Conservation (phyloP, 2,329 filamentous ascomycete genomes). For the Fusarium subtropicale region DNA sequence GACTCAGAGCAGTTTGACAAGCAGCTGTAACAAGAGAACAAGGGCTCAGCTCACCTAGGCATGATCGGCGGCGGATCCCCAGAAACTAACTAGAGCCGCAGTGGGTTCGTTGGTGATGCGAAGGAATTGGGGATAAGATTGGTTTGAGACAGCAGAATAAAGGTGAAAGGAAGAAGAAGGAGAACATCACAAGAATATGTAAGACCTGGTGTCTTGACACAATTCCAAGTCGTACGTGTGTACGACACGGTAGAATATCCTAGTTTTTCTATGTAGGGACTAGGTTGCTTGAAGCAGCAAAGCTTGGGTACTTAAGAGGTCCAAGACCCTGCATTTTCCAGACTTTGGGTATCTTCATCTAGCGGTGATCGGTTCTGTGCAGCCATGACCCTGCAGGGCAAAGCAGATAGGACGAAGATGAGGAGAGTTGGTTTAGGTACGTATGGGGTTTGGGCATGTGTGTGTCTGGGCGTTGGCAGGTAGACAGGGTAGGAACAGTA, state of each 20-base stretch:
- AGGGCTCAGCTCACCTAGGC: slow-evolving; percentile 44
- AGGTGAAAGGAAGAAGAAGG: background rate
- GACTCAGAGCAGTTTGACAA: slow-evolving; percentile 11
- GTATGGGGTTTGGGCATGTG: slow-evolving; percentile 10
- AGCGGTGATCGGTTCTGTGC: slow-evolving; percentile 35
- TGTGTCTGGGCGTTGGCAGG: slow-evolving; percentile 10
- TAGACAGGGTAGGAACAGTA: background rate
- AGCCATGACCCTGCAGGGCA: slow-evolving; percentile 37
- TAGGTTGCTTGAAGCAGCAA: slow-evolving; percentile 29
- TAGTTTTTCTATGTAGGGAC: slow-evolving; percentile 12
- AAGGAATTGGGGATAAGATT: slow-evolving; percentile 24
- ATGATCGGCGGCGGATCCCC: slow-evolving; percentile 42
- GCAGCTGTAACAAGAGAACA: slow-evolving; percentile 27
- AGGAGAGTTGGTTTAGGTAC: background rate
- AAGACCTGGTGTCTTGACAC: slow-evolving; percentile 1
- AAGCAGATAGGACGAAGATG: slow-evolving; percentile 17
- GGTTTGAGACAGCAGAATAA: slow-evolving; percentile 12
- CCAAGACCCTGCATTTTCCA: slow-evolving; percentile 37
- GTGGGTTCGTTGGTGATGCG: slow-evolving; percentile 21
- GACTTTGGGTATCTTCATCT: slow-evolving; percentile 35
- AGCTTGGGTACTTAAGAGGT: slow-evolving; percentile 35
- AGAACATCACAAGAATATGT: background rate
- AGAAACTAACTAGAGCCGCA: slow-evolving; percentile 31
- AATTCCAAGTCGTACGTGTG: slow-evolving; percentile 2
- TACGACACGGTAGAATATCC: slow-evolving; percentile 7